Percentiles rank a stretch among this genome's conserved stretches.
Evolutionary conservation across 1,284 basidiomycete genomes (phyloP).

Genomic region (Dichomitus squalens): DNA sequence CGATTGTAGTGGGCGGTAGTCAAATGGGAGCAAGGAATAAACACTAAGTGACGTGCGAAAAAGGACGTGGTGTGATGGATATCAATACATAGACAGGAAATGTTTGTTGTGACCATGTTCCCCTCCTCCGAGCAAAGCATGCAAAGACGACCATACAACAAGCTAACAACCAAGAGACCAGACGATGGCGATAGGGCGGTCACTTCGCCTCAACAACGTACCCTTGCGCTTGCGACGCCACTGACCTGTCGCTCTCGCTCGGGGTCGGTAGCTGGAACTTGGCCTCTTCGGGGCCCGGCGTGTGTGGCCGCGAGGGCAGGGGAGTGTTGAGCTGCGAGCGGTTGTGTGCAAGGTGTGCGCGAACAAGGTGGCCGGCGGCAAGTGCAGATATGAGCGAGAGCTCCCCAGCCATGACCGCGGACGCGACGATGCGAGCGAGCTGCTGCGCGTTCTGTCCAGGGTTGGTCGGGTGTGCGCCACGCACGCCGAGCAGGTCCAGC

Average conservation of each 20-base stretch:
- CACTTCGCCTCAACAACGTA: conserved; percentile 21
- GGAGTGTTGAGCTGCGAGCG: conserved; percentile 73
- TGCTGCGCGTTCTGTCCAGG: conserved; percentile 89
- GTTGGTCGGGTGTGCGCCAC: conserved; percentile 79
- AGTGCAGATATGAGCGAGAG: conserved; percentile 87
- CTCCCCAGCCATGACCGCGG: conserved; percentile 95
- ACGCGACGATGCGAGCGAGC: conserved; percentile 85
- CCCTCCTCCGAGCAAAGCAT: neutral
- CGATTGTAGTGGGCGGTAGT: neutral
- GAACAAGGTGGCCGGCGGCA: conserved; percentile 89
- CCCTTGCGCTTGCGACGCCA: neutral
- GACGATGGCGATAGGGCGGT: neutral
- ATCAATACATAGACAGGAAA: conserved; percentile 1
- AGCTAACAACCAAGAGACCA: no score
- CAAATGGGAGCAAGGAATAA: neutral
- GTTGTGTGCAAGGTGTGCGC: conserved; percentile 89
- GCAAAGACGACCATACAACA: neutral
- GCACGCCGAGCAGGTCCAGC: conserved; percentile 90
- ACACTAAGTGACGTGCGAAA: neutral
- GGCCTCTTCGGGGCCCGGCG: conserved; percentile 44
- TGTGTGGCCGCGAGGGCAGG: conserved; percentile 61
- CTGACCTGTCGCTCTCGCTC: conserved; percentile 3
- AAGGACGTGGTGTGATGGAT: neutral
- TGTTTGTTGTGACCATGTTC: neutral
- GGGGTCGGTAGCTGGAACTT: conserved; percentile 4